Conservation (phyloP, 805 yeast species). For the Candida oleophila region DNA sequence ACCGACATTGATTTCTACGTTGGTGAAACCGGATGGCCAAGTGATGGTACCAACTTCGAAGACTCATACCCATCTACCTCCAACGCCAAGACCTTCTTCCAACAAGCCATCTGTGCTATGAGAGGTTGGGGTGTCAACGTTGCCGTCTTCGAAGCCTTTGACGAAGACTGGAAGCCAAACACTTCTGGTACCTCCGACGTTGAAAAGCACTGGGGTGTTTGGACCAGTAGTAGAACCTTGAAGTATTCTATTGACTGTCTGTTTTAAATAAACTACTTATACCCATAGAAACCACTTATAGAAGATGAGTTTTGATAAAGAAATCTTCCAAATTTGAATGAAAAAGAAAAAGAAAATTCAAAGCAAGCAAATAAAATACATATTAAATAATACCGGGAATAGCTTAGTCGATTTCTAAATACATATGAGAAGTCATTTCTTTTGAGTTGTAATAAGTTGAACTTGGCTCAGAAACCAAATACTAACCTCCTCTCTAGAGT, state of each 20-base stretch:
- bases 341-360: no score
- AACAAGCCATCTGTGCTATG: slow-evolving; percentile 85
- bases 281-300: background rate
- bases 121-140: slow-evolving; percentile 96
- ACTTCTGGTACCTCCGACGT: slow-evolving; percentile 83
- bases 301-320: background rate
- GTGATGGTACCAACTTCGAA: slow-evolving; percentile 75
- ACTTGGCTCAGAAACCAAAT: no score
- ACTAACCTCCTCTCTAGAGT: background rate
- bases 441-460: background rate
- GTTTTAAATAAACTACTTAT: slow-evolving; percentile 14
- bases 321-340: no score
- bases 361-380: background rate
- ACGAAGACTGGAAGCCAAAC: slow-evolving; percentile 94
- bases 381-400: no score
- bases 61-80: slow-evolving; percentile 62
- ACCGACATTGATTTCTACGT: slow-evolving; percentile 90
- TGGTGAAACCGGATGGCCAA: slow-evolving; percentile 98
- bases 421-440: background rate
- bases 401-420: background rate
- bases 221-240: slow-evolving; percentile 48
- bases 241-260: slow-evolving; percentile 39
- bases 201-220: slow-evolving; percentile 95
- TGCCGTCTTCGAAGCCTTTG: slow-evolving; percentile 90
- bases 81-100: slow-evolving; percentile 83